Evolutionary conservation across 768 basidiomycete genomes (phyloP), one percentile per base, ranked within the genome.

Genomic region (Kwoniella newhampshirensis): DNA sequence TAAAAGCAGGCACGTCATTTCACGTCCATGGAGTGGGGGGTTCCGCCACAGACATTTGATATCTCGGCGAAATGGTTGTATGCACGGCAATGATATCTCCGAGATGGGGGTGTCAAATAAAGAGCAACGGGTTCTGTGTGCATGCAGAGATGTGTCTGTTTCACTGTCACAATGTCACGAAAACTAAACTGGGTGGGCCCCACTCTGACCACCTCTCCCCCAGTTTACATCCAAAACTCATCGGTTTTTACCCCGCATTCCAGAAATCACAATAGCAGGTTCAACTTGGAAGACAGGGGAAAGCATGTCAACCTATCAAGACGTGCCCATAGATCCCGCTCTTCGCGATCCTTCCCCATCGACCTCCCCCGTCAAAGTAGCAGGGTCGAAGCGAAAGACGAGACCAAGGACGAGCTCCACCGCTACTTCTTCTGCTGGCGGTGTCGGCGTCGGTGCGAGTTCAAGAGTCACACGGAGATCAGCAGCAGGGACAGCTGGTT

Each of bases 401-500:
- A 37, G 44, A 12, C 17, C 17, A 25, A 17, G 44, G 13, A 23
- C 17, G n/a, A 7, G 9, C 7, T 23, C 44, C 13, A 23, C 44
- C 5, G 21, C 15, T 28, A 46, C 21, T n/a, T 23, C 41, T 6
- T n/a, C n/a, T n/a, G 21, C 41, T 7, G 41, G n/a, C 8, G 41
- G 21, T 7, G 18, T 42, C 17, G 41, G 41, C 17, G 41, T 42
- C 21, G 41, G 41, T n/a, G 41, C 41, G 2, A 28, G 17, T 30
- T 21, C 43, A 30, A 54, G 59, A 27, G 43, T 50, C 15, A 61
- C 59, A 23, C 28, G 60, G 35, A 25, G 60, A 13, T 54, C 54
- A 2, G 20, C 35, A 27, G 45, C 21, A 28, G 37, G 40, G 0
- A 49, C 32, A 28, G 26, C 36, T 9, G 57, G 18, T 27, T 6